Evolutionary conservation across 495 filamentous ascomycete species (phyloP).

Genomic region (Penicillium flavigenum): DNA sequence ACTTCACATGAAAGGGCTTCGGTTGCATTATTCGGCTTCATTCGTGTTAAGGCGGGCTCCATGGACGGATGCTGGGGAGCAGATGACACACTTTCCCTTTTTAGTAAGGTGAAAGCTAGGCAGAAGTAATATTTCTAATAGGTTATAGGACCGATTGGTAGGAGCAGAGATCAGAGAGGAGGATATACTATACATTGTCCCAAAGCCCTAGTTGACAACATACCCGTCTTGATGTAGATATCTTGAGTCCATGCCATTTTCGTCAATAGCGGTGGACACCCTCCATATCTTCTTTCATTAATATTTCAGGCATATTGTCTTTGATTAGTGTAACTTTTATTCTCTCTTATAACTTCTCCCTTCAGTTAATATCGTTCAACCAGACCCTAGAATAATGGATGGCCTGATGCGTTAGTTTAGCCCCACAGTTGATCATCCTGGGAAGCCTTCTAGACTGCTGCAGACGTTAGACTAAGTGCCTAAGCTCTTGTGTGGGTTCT

Average conservation of each 20-base stretch:
- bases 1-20: background rate
- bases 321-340: too few species aligned
- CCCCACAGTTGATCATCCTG: background rate
- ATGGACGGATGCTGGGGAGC: background rate
- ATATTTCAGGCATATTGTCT: too few species aligned
- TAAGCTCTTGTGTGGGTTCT: background rate
- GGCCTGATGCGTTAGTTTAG: background rate
- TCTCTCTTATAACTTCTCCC: background rate
- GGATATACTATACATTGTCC: background rate
- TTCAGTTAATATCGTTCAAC: background rate
- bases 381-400: background rate
- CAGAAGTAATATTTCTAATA: background rate
- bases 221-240: background rate
- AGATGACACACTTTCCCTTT: background rate
- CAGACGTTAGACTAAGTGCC: background rate
- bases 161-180: background rate
- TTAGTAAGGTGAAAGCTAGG: background rate
- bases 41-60: background rate
- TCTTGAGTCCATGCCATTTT: too few species aligned
- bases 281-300: too few species aligned
- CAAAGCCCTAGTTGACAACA: background rate
- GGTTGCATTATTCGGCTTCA: background rate
- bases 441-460: background rate
- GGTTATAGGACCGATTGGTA: background rate
- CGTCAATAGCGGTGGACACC: too few species aligned